phyloP scores from a whole-genome alignment of 2,329 filamentous ascomycete species.

The Microsporum canis region DNA sequence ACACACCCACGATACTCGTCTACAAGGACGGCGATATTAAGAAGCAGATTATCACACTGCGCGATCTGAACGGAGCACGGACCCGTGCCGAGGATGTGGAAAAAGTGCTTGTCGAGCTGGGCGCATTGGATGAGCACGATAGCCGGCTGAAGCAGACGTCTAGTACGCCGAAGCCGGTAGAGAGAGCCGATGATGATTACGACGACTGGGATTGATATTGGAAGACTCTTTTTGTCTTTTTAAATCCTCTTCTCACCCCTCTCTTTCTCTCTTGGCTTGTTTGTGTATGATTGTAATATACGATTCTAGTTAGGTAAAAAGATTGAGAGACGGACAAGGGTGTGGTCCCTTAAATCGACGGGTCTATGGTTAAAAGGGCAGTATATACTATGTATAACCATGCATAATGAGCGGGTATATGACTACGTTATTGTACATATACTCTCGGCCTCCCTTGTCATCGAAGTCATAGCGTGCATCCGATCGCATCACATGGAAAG shows the following conservation, averaged over 20 bases:
- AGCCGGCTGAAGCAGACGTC: constrained; percentile 54
- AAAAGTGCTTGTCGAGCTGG: constrained; percentile 66
- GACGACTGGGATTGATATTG: constrained; percentile 48
- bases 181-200: constrained; percentile 40
- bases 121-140: constrained; percentile 68
- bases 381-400: background rate
- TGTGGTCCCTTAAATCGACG: background rate
- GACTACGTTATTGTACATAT: background rate
- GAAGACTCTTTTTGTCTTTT: background rate
- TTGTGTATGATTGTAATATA: background rate
- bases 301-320: background rate
- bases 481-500: constrained; percentile 3
- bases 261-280: background rate
- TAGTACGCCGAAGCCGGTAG: constrained; percentile 44
- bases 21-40: constrained; percentile 90
- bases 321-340: background rate
- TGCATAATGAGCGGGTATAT: background rate
- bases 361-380: background rate
- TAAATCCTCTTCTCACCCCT: background rate
- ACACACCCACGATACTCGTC: constrained; percentile 85
- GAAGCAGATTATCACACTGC: constrained; percentile 81
- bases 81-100: constrained; percentile 68
- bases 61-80: constrained; percentile 60
- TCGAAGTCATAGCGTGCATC: constrained; percentile 1
- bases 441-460: background rate